Percentiles rank a stretch among this genome's conserved stretches.
Conservation (phyloP, 106 monocot genomes). For the Iris macrosiphon region DNA sequence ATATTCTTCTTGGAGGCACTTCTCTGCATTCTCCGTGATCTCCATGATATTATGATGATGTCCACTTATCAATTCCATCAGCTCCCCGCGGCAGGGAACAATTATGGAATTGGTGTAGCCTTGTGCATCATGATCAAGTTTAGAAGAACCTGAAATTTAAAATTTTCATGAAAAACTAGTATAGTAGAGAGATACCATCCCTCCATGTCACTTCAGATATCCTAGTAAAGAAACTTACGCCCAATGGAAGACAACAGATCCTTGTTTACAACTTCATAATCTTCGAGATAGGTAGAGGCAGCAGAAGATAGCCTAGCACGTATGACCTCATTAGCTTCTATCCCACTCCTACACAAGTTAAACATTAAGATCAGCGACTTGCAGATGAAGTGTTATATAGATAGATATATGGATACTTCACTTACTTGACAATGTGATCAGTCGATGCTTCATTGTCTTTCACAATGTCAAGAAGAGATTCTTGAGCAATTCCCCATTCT, state of each 20-base stretch:
- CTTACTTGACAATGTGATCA: constrained; percentile 59
- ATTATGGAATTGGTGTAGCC: constrained; percentile 28
- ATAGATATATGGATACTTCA: background rate
- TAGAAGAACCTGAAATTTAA: constrained; percentile 46
- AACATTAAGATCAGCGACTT: background rate
- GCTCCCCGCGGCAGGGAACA: constrained; percentile 19
- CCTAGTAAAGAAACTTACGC: constrained; percentile 30
- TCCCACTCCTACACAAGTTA: constrained; percentile 37
- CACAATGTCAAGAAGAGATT: constrained; percentile 41
- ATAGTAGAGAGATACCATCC: background rate
- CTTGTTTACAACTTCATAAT: constrained; percentile 37
- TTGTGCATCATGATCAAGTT: constrained; percentile 47
- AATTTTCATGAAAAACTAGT: background rate
- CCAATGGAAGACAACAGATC: constrained; percentile 52
- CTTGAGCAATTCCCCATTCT: constrained; percentile 64
- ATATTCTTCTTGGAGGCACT: constrained; percentile 61
- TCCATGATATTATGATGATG: constrained; percentile 42
- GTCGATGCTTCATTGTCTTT: constrained; percentile 36
- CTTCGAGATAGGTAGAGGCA: constrained; percentile 30
- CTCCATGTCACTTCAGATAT: background rate
- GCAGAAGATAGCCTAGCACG: constrained; percentile 45
- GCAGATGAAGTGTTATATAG: background rate
- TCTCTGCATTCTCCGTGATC: constrained; percentile 39
- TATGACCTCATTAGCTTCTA: constrained; percentile 43
- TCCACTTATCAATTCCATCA: constrained; percentile 38